A percentile compares a stretch with the other conserved stretches of the same genome.
Evolutionary conservation across 208 protist genomes (phyloP).

Genomic region (Kentomonas sorsogonicus): DNA sequence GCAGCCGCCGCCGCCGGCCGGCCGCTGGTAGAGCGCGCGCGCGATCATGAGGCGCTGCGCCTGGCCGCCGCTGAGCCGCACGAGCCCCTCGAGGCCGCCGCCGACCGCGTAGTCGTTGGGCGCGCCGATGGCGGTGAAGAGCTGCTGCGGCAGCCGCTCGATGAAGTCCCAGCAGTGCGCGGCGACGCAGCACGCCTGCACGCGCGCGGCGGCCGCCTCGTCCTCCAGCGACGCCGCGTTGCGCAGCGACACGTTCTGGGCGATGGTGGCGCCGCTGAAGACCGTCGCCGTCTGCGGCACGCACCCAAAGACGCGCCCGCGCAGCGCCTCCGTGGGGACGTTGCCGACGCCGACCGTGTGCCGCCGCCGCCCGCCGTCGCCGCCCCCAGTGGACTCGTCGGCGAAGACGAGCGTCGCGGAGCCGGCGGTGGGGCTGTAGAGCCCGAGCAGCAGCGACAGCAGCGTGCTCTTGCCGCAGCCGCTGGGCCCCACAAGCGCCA

Average conservation of each 20-base stretch:
- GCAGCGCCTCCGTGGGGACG: constrained; percentile 36
- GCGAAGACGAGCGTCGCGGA: constrained; percentile 11
- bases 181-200: constrained; percentile 30
- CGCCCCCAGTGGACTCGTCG: background rate
- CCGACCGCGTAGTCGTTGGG: constrained; percentile 16
- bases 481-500: constrained; percentile 54
- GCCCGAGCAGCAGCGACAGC: constrained; percentile 53
- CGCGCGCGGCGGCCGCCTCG: constrained; percentile 24
- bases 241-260: constrained; percentile 74
- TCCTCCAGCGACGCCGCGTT: constrained; percentile 44
- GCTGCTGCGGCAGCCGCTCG: constrained; percentile 45
- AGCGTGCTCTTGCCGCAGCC: constrained; percentile 77
- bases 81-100: constrained; percentile 20
- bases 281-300: constrained; percentile 66
- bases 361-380: background rate
- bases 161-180: constrained; percentile 65
- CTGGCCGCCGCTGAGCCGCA: constrained; percentile 67
- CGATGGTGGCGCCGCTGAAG: constrained; percentile 64
- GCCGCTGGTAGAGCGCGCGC: constrained; percentile 54
- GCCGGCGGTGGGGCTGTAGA: constrained; percentile 27
- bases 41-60: constrained; percentile 74
- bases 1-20: constrained; percentile 23
- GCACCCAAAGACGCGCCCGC: constrained; percentile 52
- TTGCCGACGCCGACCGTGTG: constrained; percentile 13
- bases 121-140: constrained; percentile 49